Conservation (phyloP, 1,284 basidiomycete species). For the Sutorius eximius region DNA sequence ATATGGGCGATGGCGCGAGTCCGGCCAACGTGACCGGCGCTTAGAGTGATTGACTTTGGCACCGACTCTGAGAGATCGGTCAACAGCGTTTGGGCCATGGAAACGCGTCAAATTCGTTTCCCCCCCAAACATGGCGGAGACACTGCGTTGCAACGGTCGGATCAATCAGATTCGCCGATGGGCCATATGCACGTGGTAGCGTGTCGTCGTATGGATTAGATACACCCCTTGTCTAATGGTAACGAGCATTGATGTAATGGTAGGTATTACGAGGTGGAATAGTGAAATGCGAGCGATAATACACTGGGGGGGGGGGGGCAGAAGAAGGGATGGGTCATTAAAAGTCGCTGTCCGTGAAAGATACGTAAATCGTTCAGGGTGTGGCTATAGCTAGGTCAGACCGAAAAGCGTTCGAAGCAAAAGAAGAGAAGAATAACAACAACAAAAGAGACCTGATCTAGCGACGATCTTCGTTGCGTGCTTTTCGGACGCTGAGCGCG, state of each 20-base stretch:
- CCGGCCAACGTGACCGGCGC: conserved; percentile 23
- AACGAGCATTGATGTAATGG: conserved; percentile 21
- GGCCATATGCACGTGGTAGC: conserved; percentile 12
- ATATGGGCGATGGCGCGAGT: neutral
- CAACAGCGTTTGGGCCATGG: conserved; percentile 12
- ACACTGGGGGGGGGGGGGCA: conserved; percentile 15
- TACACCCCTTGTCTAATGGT: conserved; percentile 23
- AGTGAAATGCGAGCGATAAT: conserved; percentile 25
- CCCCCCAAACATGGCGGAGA: conserved; percentile 3
- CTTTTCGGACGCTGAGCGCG: conserved; percentile 36
- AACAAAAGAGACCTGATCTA: conserved; percentile 8
- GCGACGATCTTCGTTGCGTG: conserved; percentile 36
- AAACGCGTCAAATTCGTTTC: conserved; percentile 29
- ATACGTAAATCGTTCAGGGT: conserved; percentile 31
- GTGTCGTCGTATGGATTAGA: conserved; percentile 18
- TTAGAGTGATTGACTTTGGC: conserved; percentile 30
- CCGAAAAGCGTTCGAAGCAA: conserved; percentile 3
- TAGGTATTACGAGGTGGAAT: conserved; percentile 30
- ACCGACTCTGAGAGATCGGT: conserved; percentile 14
- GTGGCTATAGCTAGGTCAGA: conserved; percentile 13
- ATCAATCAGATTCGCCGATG: conserved; percentile 16
- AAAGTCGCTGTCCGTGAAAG: conserved; percentile 22
- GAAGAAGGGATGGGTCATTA: conserved; percentile 21
- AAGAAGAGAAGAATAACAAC: neutral
- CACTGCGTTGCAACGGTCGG: conserved; percentile 13